phyloP scores from a whole-genome alignment of 2,329 filamentous ascomycete genomes.

The Seiridium unicorne region DNA sequence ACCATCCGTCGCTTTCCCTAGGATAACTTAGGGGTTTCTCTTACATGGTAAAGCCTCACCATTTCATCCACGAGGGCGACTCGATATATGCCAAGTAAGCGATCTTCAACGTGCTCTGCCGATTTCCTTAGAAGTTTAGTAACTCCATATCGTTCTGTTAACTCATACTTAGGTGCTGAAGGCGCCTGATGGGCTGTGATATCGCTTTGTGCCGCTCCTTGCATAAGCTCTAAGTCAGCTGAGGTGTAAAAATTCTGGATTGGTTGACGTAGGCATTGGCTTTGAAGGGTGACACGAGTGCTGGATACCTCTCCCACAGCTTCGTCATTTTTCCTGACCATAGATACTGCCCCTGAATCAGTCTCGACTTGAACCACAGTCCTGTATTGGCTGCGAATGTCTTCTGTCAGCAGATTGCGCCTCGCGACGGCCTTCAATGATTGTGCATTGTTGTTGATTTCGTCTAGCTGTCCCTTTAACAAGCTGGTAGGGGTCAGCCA shows the following conservation, averaged over 20 bases:
- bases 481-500: not conserved
- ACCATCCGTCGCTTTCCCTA: not conserved
- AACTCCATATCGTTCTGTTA: not conserved
- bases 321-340: not conserved
- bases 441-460: not conserved
- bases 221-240: not conserved
- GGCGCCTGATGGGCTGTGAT: not conserved
- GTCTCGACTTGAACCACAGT: not conserved
- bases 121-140: not conserved
- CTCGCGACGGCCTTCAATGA: not conserved
- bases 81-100: not conserved
- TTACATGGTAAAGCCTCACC: not conserved
- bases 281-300: not conserved
- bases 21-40: not conserved
- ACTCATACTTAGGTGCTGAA: not conserved
- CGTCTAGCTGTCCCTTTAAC: not conserved
- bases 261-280: not conserved
- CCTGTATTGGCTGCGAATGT: not conserved
- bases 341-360: not conserved
- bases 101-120: not conserved
- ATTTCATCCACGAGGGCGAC: not conserved
- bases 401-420: not conserved
- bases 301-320: not conserved
- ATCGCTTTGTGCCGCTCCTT: not conserved
- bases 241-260: not conserved